These are phyloP conservation scores for Pseudocercospora pini-densiflorae DNA, from an alignment of 2,329 filamentous ascomycete species.

Conservation along the genomic window DNA sequence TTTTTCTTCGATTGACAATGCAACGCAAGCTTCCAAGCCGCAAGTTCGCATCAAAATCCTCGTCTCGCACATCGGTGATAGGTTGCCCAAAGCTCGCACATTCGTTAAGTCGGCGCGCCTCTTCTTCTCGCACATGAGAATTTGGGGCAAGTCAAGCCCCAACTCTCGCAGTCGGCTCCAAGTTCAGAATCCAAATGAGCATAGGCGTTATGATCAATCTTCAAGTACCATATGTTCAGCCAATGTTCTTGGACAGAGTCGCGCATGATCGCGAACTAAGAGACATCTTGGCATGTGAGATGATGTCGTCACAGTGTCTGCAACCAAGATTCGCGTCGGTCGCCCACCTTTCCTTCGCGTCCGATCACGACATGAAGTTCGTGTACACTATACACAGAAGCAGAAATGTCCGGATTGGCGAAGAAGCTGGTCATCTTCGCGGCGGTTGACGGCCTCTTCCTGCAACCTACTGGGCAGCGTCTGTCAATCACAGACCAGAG, in stretches of 20 bases:
- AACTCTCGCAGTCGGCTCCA: too few species aligned
- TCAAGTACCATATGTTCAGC: neutral
- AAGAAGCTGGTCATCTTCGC: constrained; percentile 78
- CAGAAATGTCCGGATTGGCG: constrained; percentile 72
- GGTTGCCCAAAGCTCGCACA: too few species aligned
- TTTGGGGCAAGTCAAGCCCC: too few species aligned
- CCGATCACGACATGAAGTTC: neutral
- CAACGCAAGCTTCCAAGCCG: neutral
- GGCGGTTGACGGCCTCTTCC: constrained; percentile 78
- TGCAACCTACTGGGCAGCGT: constrained; percentile 70
- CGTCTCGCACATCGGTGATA: too few species aligned
- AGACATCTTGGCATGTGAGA: neutral
- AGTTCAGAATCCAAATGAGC: too few species aligned
- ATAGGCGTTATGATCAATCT: too few species aligned
- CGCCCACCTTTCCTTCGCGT: neutral
- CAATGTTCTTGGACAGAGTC: neutral
- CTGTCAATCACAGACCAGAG: constrained; percentile 32
- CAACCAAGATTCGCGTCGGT: neutral
- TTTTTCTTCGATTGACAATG: neutral
- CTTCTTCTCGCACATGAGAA: too few species aligned
- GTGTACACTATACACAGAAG: neutral
- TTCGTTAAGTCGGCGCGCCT: too few species aligned
- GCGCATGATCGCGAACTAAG: neutral
- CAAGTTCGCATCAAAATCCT: neutral
- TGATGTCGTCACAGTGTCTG: neutral